These are phyloP conservation scores for Delitschia confertaspora DNA, from an alignment of 495 filamentous ascomycete genomes.

Conservation along the genomic window DNA sequence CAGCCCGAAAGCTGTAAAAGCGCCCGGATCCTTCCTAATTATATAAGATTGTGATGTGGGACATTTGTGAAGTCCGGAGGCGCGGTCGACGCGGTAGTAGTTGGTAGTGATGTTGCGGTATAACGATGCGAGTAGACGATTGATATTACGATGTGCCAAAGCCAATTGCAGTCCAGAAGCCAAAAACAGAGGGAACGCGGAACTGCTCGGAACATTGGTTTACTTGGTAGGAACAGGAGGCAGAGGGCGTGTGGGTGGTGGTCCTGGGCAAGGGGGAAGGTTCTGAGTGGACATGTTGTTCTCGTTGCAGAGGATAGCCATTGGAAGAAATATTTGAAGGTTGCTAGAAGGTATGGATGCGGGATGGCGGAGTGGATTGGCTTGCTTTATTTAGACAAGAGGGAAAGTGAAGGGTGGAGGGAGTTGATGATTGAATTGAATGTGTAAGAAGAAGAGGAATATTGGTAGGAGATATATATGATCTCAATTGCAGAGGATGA, in stretches of 20 bases:
- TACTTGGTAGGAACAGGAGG: slow-evolving; percentile 57
- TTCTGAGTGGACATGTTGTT: slow-evolving; percentile 55
- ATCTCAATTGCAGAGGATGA: slow-evolving; percentile 3
- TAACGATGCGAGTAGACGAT: neutral
- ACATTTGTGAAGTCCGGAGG: slow-evolving; percentile 4
- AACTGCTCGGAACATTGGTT: neutral
- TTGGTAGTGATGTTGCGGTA: slow-evolving; percentile 5
- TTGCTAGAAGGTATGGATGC: neutral
- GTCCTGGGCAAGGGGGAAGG: slow-evolving; percentile 77
- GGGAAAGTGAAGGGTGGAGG: neutral
- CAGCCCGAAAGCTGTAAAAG: slow-evolving; percentile 11
- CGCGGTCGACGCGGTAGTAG: too few species aligned
- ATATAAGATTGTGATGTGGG: neutral
- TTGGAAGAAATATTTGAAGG: neutral
- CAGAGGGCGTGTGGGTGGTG: slow-evolving; percentile 73
- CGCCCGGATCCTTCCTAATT: neutral
- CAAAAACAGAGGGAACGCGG: neutral
- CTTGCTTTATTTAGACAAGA: neutral
- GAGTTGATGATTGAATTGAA: neutral
- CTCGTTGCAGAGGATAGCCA: slow-evolving; percentile 32
- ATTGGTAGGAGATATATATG: slow-evolving; percentile 11
- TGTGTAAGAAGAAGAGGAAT: slow-evolving; percentile 3
- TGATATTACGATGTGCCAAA: slow-evolving; percentile 10
- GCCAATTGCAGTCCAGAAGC: slow-evolving; percentile 3
- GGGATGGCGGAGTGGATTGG: neutral